Base-by-base conservation (phyloP, 345 rosid species). In the Geranium brycei region DNA sequence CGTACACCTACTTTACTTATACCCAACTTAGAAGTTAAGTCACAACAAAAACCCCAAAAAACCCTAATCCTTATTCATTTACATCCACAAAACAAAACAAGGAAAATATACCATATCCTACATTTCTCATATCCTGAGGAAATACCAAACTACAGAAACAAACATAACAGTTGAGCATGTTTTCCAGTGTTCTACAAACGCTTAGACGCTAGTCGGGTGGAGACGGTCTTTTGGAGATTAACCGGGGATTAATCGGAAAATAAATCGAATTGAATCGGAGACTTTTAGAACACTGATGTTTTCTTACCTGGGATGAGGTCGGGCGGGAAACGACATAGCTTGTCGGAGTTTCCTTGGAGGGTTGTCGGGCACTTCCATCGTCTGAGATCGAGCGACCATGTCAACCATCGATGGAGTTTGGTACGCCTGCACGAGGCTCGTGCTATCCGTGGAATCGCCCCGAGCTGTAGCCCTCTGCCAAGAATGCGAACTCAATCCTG, bases 401-500 rank as follows among this genome's bases (percentile, higher is more conserved):
- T 91, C 88, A n/a, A 78, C 73, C 99, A 93, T 93, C 0, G 92
- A 74, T 19, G 85, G 99, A n/a, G 99, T 93, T 69, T 87, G 99
- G 75, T 93, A 93, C 11, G 87, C 80, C 62, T 82, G 89, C 69
- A 84, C 74, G 41, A 81, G 81, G 23, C 92, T 93, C 4, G 95
- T 77, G 17, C 83, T 74, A 56, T 79, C 83, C 0, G 81, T 88
- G 64, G 95, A 85, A 71, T 90, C 96, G 4, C 99, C 99, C 66
- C 99, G 80, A 0, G 96, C 85, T 0, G 97, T 93, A 14, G 99
- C 97, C 72, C 97, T 84, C 82, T 93, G 99, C 97, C 99, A 90
- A 5, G 95, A 88, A 57, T 93, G 99, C 15, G 99, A 93, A 79
- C 99, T 90, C 68, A 93, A 76, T 51, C 99, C 97, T 0, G 97